Evolutionary conservation across 148 eudicot species (phyloP).

Genomic region (Arbutus unedo): DNA sequence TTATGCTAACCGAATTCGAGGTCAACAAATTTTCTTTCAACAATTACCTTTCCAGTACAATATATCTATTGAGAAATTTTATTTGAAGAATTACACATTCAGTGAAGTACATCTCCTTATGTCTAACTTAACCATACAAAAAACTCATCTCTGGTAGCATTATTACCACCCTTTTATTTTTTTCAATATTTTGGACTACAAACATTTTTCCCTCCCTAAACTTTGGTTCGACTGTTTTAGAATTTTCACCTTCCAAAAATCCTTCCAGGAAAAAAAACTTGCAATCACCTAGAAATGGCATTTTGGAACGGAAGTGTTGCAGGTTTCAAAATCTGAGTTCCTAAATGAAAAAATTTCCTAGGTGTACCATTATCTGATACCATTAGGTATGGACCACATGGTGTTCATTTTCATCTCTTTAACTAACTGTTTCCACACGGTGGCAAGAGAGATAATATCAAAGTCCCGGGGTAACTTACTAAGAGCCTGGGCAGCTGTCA

Average conservation of each 20-base stretch:
- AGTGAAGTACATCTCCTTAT: not conserved
- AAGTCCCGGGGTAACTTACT: constrained; percentile 41
- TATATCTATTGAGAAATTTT: not conserved
- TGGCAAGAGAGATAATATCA: not conserved
- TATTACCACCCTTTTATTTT: not conserved
- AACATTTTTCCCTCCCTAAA: not conserved
- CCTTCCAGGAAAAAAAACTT: not conserved
- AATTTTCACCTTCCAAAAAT: not conserved
- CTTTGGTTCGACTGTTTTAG: not conserved
- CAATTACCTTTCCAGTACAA: not conserved
- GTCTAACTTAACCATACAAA: not conserved
- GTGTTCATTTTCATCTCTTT: not conserved
- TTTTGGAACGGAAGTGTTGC: not conserved
- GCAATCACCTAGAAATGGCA: not conserved
- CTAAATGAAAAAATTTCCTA: not conserved
- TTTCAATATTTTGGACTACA: not conserved
- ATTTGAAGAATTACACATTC: not conserved
- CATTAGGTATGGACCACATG: not conserved
- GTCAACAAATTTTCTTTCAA: not conserved
- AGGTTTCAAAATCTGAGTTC: not conserved
- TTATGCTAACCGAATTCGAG: not conserved
- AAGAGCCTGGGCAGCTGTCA: constrained; percentile 93
- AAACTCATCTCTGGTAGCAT: not conserved
- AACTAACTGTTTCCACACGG: not conserved
- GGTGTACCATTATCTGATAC: not conserved